A percentile compares a stretch with the other conserved stretches of the same genome.
Evolutionary conservation across 2,329 filamentous ascomycete species (phyloP).

Genomic region (Thelonectria blattea): DNA sequence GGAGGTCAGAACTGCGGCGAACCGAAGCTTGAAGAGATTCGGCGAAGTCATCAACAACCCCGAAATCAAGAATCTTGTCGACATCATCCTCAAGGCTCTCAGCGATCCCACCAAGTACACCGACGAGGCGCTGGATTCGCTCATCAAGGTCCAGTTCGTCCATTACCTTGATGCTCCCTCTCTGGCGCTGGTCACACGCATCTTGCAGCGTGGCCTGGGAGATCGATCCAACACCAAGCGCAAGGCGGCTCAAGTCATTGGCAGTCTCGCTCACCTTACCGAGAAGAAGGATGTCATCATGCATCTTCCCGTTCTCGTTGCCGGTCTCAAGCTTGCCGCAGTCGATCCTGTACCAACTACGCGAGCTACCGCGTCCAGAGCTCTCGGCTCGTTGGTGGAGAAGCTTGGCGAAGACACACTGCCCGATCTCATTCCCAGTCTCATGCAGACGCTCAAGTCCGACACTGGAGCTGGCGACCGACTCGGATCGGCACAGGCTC

Average conservation of each 20-base stretch:
- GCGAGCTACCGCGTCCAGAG: constrained; percentile 93
- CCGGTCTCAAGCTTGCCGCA: constrained; percentile 84
- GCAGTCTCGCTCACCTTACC: constrained; percentile 94
- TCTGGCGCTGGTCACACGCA: constrained; percentile 90
- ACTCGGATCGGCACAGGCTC: constrained; percentile 92
- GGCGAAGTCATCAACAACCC: constrained; percentile 98
- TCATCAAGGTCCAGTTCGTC: constrained; percentile 98
- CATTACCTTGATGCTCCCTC: constrained; percentile 99
- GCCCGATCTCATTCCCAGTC: constrained; percentile 93
- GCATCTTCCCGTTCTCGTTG: constrained; percentile 90
- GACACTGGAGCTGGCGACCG: constrained; percentile 96
- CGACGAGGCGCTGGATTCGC: constrained; percentile 87
- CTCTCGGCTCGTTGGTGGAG: constrained; percentile 94
- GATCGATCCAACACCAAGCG: constrained; percentile 95
- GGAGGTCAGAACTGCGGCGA: constrained; percentile 89
- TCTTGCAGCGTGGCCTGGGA: constrained; percentile 87
- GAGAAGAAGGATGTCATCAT: constrained; percentile 92
- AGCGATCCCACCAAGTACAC: constrained; percentile 98
- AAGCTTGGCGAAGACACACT: constrained; percentile 97
- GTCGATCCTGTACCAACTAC: constrained; percentile 97
- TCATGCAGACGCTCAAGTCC: constrained; percentile 97
- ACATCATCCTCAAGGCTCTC: constrained; percentile 90
- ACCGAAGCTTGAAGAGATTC: constrained; percentile 95
- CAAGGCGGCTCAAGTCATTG: constrained; percentile 97
- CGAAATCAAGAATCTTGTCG: constrained; percentile 91